These are phyloP conservation scores for Leishmania turanica DNA, from an alignment of 208 protist species.

Conservation along the genomic window DNA sequence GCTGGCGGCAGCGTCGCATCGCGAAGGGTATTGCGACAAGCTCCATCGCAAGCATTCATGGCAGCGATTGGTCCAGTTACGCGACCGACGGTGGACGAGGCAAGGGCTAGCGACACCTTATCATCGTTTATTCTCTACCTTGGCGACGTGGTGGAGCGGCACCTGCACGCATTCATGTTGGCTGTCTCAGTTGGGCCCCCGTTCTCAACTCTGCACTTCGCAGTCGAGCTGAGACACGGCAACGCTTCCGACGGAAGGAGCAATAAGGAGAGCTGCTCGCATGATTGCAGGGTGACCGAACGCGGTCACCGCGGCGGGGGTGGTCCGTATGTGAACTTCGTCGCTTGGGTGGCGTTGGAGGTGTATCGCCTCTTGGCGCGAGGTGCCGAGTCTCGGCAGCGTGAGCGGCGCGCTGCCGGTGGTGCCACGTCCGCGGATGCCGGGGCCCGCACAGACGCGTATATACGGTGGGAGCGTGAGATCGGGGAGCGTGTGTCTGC, in stretches of 20 bases:
- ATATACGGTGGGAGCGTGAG: constrained; percentile 12
- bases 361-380: constrained; percentile 38
- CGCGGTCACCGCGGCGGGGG: constrained; percentile 10
- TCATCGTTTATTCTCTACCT: constrained; percentile 23
- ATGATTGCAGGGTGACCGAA: neutral
- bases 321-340: constrained; percentile 44
- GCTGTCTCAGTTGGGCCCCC: constrained; percentile 22
- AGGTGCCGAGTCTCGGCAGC: constrained; percentile 26
- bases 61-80: neutral
- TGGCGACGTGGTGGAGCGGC: constrained; percentile 21
- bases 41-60: neutral
- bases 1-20: neutral
- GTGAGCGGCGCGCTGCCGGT: constrained; percentile 7
- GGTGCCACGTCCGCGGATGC: constrained; percentile 6
- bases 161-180: constrained; percentile 23
- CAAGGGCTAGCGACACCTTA: neutral
- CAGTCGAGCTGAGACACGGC: neutral
- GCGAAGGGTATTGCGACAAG: neutral
- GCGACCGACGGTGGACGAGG: neutral
- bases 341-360: constrained; percentile 53
- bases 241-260: neutral
- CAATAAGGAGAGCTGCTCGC: neutral
- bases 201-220: neutral
- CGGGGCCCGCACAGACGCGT: constrained; percentile 6
- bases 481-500: constrained; percentile 9